phyloP scores from a whole-genome alignment of 345 rosid species.

The Lepidium aucheri region DNA sequence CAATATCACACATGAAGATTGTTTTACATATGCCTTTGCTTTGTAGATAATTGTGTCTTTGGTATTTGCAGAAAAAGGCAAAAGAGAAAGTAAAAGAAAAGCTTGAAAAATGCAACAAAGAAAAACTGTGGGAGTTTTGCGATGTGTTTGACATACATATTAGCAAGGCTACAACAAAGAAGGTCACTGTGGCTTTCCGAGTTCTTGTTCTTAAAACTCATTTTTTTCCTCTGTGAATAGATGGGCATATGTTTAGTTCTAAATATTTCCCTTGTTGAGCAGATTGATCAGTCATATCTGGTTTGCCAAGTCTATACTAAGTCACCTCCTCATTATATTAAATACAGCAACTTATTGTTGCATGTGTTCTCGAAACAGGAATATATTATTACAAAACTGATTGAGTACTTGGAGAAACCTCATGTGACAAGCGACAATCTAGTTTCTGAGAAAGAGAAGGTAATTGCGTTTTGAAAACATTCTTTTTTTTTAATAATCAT shows the following conservation, averaged over 20 bases:
- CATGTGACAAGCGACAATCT: conserved; percentile 52
- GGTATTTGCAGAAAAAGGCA: conserved; percentile 64
- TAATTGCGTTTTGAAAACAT: conserved; percentile 2
- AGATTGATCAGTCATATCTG: conserved; percentile 3
- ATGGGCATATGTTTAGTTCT: too few species aligned
- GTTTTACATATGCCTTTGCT: neutral
- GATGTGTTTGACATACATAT: conserved; percentile 70
- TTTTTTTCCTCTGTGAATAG: too few species aligned
- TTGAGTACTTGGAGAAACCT: conserved; percentile 80
- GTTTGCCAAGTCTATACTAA: neutral
- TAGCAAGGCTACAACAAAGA: conserved; percentile 58
- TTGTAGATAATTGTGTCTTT: neutral
- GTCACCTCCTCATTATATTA: neutral
- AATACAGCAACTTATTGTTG: neutral
- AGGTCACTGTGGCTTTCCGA: conserved; percentile 45
- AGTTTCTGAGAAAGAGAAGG: conserved; percentile 74
- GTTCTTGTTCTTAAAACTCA: too few species aligned
- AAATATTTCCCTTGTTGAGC: neutral
- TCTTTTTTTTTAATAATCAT: neutral
- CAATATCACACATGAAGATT: neutral
- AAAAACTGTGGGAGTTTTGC: conserved; percentile 71
- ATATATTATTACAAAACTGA: conserved; percentile 54
- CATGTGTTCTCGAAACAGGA: conserved; percentile 43
- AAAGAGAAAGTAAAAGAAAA: conserved; percentile 72
- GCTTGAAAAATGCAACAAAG: conserved; percentile 80